phyloP scores from a whole-genome alignment of 2,329 filamentous ascomycete genomes.

The Neonectria magnoliae region DNA sequence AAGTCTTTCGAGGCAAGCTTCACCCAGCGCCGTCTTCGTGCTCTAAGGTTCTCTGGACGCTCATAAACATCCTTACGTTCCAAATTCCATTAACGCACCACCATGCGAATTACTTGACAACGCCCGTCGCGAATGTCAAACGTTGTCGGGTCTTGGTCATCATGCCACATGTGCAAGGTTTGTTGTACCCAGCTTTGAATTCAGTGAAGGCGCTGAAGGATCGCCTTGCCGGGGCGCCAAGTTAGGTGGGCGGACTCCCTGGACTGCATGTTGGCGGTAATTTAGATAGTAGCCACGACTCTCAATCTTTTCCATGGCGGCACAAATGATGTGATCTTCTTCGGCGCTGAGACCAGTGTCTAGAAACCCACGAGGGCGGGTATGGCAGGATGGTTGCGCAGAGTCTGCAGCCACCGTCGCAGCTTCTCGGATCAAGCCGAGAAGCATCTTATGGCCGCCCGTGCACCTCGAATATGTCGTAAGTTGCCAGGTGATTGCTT shows the following conservation, averaged over 20 bases:
- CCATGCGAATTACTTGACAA: background rate
- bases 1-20: background rate
- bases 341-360: conserved; percentile 15
- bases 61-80: background rate
- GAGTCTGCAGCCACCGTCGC: conserved; percentile 20
- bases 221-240: background rate
- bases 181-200: background rate
- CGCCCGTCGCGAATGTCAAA: background rate
- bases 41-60: background rate
- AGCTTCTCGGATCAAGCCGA: conserved; percentile 23
- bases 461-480: background rate
- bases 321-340: background rate
- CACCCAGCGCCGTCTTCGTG: background rate
- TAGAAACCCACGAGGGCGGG: conserved; percentile 21
- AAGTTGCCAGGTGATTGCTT: background rate
- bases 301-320: background rate
- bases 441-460: background rate
- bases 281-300: background rate
- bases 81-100: background rate
- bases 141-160: background rate
- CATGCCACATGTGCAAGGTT: background rate
- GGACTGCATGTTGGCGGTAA: background rate
- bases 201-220: background rate
- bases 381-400: conserved; percentile 22
- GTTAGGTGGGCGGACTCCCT: background rate